Evolutionary conservation across 257 asterid species (phyloP).

Genomic region (Solanum acaule): DNA sequence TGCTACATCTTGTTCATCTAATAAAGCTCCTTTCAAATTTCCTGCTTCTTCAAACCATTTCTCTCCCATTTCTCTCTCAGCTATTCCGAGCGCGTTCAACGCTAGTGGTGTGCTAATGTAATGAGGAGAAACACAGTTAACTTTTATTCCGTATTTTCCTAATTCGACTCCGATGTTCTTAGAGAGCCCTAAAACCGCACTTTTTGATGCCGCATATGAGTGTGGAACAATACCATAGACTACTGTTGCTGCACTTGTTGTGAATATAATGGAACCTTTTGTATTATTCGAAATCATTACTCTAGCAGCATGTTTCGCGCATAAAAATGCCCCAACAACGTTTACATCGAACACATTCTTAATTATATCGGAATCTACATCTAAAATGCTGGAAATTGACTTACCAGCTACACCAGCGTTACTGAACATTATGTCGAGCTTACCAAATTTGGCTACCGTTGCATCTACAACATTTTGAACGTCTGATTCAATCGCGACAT

Average conservation of each 20-base stretch:
- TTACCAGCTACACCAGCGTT: background rate
- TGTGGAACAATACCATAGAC: background rate
- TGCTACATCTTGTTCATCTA: background rate
- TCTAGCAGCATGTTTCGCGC: conserved; percentile 2
- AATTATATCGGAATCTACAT: background rate
- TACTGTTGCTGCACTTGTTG: background rate
- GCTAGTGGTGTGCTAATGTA: background rate
- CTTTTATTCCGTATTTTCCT: background rate
- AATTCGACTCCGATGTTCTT: background rate
- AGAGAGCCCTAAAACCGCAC: background rate
- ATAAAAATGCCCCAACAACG: background rate
- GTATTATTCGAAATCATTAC: background rate
- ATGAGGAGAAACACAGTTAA: background rate
- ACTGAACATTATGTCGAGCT: conserved; percentile 2
- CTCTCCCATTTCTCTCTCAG: background rate
- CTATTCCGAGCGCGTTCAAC: background rate
- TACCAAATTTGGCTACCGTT: background rate
- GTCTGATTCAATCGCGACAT: background rate
- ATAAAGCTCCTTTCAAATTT: background rate
- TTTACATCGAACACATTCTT: background rate
- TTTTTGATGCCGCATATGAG: background rate
- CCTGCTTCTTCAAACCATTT: background rate
- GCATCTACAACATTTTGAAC: background rate
- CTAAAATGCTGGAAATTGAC: background rate
- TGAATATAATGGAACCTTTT: background rate